Base-by-base conservation (phyloP, 31 red algal genomes). In the Odonthalia washingtoniensis region DNA sequence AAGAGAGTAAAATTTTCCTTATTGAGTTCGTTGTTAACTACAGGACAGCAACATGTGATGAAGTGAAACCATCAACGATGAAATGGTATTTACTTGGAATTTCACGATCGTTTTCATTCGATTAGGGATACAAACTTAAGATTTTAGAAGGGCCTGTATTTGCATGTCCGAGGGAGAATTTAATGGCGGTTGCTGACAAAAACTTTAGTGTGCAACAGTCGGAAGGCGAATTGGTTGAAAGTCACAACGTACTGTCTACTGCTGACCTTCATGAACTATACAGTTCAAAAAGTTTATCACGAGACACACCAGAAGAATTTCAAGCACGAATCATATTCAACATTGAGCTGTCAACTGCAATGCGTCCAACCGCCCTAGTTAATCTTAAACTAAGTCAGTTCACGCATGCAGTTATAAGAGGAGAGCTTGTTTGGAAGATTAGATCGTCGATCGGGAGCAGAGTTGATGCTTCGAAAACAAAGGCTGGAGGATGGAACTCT, bases 11-110 rank as follows among this genome's bases (percentile, higher is more conserved):
- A 57, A 9, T 21, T 21, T 57, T 14, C 21, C 49, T 57, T 57
- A 57, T 57, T 57, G 49, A 57, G 49, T 57, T 57, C 49, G 49
- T 57, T 9, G 49, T 57, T 14, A 57, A 57, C 49, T 57, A 57
- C 49, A 57, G 49, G 49, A 57, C 49, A 57, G 49, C 12, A 57
- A 14, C 21, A 14, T 9, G 49, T 14, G 21, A 57, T 9, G 49
- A 9, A 57, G 49, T 57, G 12, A 57, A 9, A 14, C 49, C 49
- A 57, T 14, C 9, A 9, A 57, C 49, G 9, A 57, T 57, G 49
- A 57, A 9, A 57, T 57, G 49, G 9, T 57, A 57, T 21, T 57
- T 57, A 57, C 21, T 57, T 57, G 9, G 49, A 57, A 57, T 57
- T 14, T 21, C 9, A 57, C 9, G 49, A 21, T 57, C 9, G 9